Percentiles rank a stretch among this genome's conserved stretches.
Conservation (phyloP, 768 basidiomycete genomes). For the Amanita exitialis region DNA sequence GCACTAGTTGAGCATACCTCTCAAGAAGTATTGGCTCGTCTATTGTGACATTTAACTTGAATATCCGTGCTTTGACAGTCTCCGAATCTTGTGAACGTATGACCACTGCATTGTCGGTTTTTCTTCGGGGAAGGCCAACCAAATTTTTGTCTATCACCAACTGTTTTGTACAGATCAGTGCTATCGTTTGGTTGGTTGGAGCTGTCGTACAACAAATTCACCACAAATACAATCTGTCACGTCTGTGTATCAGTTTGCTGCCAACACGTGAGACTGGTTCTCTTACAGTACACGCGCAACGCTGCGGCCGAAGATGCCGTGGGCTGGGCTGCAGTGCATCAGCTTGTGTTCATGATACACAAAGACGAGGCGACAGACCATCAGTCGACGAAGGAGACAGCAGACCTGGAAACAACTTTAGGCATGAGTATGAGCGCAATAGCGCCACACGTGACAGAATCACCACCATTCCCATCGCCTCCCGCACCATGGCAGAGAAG, state of each 20-base stretch:
- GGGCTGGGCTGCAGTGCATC: slow-evolving; percentile 45
- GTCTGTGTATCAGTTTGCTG: not conserved
- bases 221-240: slow-evolving; percentile 75
- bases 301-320: slow-evolving; percentile 72
- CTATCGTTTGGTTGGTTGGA: not conserved
- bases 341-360: not conserved
- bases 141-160: slow-evolving; percentile 77
- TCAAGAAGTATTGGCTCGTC: slow-evolving; percentile 68
- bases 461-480: slow-evolving; percentile 12
- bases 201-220: slow-evolving; percentile 64
- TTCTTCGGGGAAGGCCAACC: slow-evolving; percentile 55
- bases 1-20: slow-evolving; percentile 38
- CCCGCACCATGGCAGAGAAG: slow-evolving; percentile 65
- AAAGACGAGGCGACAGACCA: slow-evolving; percentile 32
- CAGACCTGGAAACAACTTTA: slow-evolving; percentile 84
- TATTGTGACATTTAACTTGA: slow-evolving; percentile 76
- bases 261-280: not conserved
- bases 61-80: slow-evolving; percentile 51
- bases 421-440: slow-evolving; percentile 52
- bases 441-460: slow-evolving; percentile 3
- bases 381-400: slow-evolving; percentile 84
- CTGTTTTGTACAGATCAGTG: slow-evolving; percentile 22
- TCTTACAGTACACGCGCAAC: slow-evolving; percentile 75
- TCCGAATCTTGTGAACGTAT: slow-evolving; percentile 63
- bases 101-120: slow-evolving; percentile 73